These are phyloP conservation scores for Solanum hybrid DNA, from an alignment of 305 asterid species.

Conservation along the genomic window DNA sequence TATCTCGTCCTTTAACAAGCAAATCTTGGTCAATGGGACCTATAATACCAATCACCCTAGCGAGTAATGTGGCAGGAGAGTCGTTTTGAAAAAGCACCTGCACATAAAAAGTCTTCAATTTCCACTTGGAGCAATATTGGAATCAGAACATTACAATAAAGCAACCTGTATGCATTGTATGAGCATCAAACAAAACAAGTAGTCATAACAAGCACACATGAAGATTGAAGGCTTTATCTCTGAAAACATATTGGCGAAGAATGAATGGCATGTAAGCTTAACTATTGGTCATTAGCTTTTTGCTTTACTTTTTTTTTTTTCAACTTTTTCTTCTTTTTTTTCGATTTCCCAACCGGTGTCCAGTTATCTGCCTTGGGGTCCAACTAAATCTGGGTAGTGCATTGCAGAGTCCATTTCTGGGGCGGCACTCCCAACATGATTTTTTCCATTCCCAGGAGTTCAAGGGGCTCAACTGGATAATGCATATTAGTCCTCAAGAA, in stretches of 20 bases:
- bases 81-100: conserved; percentile 97
- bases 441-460: not conserved
- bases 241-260: not conserved
- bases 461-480: not conserved
- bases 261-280: not conserved
- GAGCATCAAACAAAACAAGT: not conserved
- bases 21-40: conserved; percentile 76
- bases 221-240: not conserved
- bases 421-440: not conserved
- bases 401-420: not conserved
- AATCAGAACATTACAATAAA: not conserved
- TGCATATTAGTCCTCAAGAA: not conserved
- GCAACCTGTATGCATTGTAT: not conserved
- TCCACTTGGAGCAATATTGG: not conserved
- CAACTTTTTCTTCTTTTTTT: not conserved
- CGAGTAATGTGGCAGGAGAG: conserved; percentile 94
- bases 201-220: not conserved
- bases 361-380: not conserved
- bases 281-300: not conserved
- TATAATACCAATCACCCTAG: conserved; percentile 88
- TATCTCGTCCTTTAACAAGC: conserved; percentile 91
- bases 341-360: not conserved
- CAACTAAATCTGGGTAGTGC: not conserved
- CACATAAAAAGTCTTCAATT: conserved; percentile 8
- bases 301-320: not conserved